Conservation (phyloP, 2,329 filamentous ascomycete species). For the Sporothrix phasma region DNA sequence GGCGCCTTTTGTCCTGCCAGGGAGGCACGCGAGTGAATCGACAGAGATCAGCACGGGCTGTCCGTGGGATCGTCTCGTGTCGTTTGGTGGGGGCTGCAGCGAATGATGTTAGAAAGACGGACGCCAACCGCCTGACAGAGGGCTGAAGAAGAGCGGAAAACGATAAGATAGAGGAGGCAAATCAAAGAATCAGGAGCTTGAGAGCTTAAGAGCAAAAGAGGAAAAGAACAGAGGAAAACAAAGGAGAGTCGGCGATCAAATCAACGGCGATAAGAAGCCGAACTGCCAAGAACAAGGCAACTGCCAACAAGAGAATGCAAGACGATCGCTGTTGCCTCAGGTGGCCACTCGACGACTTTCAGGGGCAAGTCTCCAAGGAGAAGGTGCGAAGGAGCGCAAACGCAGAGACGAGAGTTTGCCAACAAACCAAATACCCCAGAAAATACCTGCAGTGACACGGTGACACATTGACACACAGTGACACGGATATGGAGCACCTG, state of each 20-base stretch:
- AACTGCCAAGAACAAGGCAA: not conserved
- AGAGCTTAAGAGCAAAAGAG: no score
- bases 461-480: no score
- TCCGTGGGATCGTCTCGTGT: not conserved
- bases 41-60: not conserved
- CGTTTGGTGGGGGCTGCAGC: no score
- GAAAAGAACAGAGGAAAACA: not conserved
- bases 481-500: not conserved
- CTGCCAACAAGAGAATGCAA: not conserved
- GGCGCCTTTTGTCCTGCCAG: not conserved
- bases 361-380: not conserved
- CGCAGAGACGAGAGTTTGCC: not conserved
- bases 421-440: not conserved
- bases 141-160: no score
- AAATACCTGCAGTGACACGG: constrained; percentile 9
- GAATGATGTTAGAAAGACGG: no score
- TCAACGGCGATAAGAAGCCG: not conserved
- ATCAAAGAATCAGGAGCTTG: no score
- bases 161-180: no score
- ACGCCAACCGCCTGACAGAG: no score
- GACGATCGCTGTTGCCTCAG: not conserved
- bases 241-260: not conserved
- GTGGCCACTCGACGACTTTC: not conserved
- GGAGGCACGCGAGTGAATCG: not conserved
- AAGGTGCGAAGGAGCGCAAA: constrained; percentile 1